phyloP scores from a whole-genome alignment of 1,284 basidiomycete genomes.

The Ceratobasidium sp. region DNA sequence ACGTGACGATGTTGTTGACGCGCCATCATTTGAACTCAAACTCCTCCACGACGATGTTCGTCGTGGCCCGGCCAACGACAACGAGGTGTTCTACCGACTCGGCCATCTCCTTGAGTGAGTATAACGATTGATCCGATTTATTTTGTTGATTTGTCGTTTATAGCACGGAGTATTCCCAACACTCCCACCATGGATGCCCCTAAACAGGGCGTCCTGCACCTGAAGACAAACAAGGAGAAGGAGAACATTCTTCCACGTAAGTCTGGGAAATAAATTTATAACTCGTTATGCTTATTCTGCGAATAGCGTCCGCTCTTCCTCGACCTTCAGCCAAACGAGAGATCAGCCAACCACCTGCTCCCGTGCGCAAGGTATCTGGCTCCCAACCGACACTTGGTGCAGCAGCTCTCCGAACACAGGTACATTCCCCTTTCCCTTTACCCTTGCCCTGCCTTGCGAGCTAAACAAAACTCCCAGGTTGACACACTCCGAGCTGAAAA shows the following conservation, averaged over 20 bases:
- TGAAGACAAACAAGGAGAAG: constrained; percentile 41
- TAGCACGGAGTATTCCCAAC: constrained; percentile 27
- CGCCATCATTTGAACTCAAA: too few relatives aligned
- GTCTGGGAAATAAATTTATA: neutral
- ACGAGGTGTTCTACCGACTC: too few relatives aligned
- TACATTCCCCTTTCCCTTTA: neutral
- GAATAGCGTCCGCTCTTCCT: constrained; percentile 27
- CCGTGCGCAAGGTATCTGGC: constrained; percentile 40
- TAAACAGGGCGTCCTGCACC: constrained; percentile 43
- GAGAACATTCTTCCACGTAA: constrained; percentile 35
- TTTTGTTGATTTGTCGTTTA: too few relatives aligned
- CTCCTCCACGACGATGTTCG: too few relatives aligned
- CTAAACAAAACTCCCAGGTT: constrained; percentile 24
- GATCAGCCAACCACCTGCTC: neutral
- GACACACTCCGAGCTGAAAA: constrained; percentile 46
- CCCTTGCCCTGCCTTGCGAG: neutral
- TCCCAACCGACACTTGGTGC: constrained; percentile 39
- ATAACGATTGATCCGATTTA: too few relatives aligned
- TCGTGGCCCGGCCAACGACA: too few relatives aligned
- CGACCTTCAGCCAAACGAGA: constrained; percentile 27
- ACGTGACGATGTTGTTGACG: too few relatives aligned
- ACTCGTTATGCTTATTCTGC: neutral
- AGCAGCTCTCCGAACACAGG: constrained; percentile 38
- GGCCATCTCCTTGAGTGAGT: neutral
- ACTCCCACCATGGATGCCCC: constrained; percentile 40